Conservation (phyloP, 176 grass and related monocot species). For the Oryza longistaminata region DNA sequence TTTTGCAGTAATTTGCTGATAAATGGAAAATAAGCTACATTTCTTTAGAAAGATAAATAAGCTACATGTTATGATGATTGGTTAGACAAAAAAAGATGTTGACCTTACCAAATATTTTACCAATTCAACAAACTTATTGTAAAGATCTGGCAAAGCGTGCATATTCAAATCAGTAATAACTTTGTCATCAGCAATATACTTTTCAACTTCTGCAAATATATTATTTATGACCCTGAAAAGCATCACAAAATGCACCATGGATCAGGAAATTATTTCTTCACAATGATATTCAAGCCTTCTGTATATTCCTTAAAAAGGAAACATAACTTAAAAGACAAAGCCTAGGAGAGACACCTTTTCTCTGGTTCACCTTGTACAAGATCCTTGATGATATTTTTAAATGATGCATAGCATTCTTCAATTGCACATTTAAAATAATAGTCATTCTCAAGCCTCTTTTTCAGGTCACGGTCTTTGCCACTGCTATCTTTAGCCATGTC, state of each 20-base stretch:
- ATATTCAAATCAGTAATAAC: conserved; percentile 70
- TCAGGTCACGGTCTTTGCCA: conserved; percentile 66
- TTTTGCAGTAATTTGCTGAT: background rate
- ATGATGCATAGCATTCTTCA: conserved; percentile 85
- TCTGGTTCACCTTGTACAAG: conserved; percentile 70
- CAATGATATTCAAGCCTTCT: background rate
- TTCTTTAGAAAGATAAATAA: conserved; percentile 15
- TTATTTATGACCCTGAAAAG: conserved; percentile 67
- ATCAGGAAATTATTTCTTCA: conserved; percentile 13
- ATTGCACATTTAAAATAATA: conserved; percentile 83
- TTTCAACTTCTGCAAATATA: conserved; percentile 76
- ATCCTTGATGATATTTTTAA: conserved; percentile 67
- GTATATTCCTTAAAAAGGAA: background rate
- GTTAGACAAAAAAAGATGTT: conserved; percentile 16
- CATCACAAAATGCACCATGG: conserved; percentile 23
- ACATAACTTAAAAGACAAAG: background rate
- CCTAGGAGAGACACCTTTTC: conserved; percentile 51
- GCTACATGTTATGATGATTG: background rate
- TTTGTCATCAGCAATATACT: conserved; percentile 45
- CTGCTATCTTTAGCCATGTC: conserved; percentile 95
- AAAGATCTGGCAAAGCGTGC: conserved; percentile 71
- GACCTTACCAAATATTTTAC: conserved; percentile 74
- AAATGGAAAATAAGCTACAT: conserved; percentile 11
- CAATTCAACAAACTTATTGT: conserved; percentile 61
- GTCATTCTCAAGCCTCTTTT: conserved; percentile 72